These are phyloP conservation scores for Musa schizocarpa DNA, from an alignment of 176 grass and related monocot species.

Conservation along the genomic window DNA sequence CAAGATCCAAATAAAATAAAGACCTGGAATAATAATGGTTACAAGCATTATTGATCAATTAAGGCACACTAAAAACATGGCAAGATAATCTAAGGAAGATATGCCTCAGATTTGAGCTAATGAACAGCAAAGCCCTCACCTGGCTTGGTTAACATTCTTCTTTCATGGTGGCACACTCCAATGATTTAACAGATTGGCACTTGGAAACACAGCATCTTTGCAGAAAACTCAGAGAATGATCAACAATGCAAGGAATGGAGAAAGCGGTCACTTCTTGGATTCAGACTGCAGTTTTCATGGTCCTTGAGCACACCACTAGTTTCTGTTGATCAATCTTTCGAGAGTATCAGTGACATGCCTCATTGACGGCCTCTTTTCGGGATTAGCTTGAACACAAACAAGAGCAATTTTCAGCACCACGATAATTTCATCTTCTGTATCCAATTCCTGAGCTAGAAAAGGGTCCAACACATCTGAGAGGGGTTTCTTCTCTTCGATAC, in stretches of 20 bases:
- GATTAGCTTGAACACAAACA: conserved; percentile 53
- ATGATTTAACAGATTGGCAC: background rate
- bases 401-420: conserved; percentile 67
- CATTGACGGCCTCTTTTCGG: conserved; percentile 56
- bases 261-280: too few relatives aligned
- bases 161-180: background rate
- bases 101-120: background rate
- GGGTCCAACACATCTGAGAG: conserved; percentile 68
- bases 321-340: conserved; percentile 25
- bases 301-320: background rate
- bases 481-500: conserved; percentile 82
- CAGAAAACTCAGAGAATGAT: background rate
- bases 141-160: background rate
- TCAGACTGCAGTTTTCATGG: background rate
- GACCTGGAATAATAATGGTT: background rate
- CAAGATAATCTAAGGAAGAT: background rate
- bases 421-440: conserved; percentile 72
- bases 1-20: background rate
- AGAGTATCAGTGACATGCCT: conserved; percentile 55
- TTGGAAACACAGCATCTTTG: background rate
- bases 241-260: background rate
- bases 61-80: background rate
- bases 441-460: conserved; percentile 39
- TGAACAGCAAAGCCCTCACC: background rate
- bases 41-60: background rate